Evolutionary conservation across 257 asterid genomes (phyloP).

Genomic region (Solanum appendiculatum): DNA sequence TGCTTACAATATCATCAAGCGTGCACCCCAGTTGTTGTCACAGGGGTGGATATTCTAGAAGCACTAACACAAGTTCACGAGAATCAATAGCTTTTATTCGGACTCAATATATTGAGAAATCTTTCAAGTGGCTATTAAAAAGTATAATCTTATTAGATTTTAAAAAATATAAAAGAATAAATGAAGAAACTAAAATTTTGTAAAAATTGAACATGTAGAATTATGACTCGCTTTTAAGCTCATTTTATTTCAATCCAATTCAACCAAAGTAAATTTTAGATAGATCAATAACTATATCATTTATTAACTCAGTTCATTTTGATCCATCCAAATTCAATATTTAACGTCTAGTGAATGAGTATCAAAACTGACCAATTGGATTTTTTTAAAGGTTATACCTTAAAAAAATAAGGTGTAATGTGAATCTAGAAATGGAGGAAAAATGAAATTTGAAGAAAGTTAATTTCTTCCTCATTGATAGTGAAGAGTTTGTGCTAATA

Average conservation of each 20-base stretch:
- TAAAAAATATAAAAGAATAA: too few relatives aligned
- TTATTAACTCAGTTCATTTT: too few relatives aligned
- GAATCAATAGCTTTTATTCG: neutral
- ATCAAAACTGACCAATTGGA: too few relatives aligned
- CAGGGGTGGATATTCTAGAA: neutral
- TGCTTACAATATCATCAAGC: neutral
- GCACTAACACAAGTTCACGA: neutral
- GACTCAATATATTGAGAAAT: neutral
- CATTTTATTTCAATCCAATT: too few relatives aligned
- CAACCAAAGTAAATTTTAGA: neutral
- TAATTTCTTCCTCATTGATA: too few relatives aligned
- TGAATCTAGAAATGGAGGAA: too few relatives aligned
- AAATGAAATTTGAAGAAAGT: too few relatives aligned
- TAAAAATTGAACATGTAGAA: neutral
- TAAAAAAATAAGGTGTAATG: too few relatives aligned
- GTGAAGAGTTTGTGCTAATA: too few relatives aligned
- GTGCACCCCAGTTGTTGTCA: neutral
- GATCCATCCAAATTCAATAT: too few relatives aligned
- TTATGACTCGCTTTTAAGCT: neutral
- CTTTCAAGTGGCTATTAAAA: neutral
- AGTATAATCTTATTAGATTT: too few relatives aligned
- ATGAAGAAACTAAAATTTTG: neutral
- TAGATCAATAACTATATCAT: neutral
- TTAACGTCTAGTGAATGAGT: neutral
- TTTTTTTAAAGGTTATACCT: too few relatives aligned